These are phyloP conservation scores for Cutaneotrichosporon cavernicola DNA, from an alignment of 1,284 basidiomycete species.

Conservation along the genomic window DNA sequence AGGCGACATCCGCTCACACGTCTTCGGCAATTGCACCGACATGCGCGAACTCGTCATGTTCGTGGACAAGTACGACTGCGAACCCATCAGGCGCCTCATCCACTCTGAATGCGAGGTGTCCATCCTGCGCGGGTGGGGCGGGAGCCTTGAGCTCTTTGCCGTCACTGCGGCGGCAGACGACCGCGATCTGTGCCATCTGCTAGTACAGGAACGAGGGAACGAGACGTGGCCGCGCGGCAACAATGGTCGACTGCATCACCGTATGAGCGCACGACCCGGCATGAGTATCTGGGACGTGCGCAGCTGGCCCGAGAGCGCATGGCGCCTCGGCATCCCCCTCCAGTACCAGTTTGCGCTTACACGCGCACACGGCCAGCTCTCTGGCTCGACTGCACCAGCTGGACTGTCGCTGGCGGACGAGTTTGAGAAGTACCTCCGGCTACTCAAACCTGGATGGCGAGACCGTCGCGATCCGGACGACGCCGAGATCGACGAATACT, in stretches of 20 bases:
- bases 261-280: neutral
- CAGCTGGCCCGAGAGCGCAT: neutral
- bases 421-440: neutral
- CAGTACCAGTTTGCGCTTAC: slow-evolving; percentile 2
- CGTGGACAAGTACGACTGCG: slow-evolving; percentile 4
- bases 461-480: neutral
- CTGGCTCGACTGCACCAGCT: neutral
- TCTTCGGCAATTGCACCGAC: neutral
- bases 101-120: neutral
- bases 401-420: neutral
- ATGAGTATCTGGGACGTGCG: neutral
- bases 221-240: slow-evolving; percentile 1
- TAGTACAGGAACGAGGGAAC: neutral
- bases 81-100: neutral
- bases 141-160: slow-evolving; percentile 1
- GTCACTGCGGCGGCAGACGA: neutral
- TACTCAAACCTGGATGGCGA: neutral
- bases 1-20: neutral
- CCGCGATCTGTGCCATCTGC: neutral
- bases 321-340: neutral
- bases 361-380: neutral
- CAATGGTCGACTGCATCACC: neutral
- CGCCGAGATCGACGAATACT: neutral
- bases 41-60: neutral
- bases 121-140: neutral